Conservation (phyloP, 352 stramenopile genomes). For the Globisporangium takayamanum region DNA sequence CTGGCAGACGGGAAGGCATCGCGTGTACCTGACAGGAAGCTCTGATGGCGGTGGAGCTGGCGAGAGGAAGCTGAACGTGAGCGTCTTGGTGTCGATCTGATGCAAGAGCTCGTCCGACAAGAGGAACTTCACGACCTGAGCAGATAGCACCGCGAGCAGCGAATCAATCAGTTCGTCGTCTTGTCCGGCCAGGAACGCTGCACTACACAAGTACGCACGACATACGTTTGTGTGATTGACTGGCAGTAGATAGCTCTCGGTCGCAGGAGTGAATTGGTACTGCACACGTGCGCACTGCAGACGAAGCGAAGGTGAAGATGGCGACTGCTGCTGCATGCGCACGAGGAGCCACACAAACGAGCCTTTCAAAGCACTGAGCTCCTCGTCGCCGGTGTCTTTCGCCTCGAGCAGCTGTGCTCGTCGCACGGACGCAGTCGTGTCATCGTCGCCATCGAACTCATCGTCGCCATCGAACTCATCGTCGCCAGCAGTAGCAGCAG, state of each 20-base stretch:
- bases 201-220: neutral
- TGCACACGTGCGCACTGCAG: conserved; percentile 24
- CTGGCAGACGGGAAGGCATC: too few relatives aligned
- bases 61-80: conserved; percentile 43
- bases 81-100: conserved; percentile 26
- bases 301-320: neutral
- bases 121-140: conserved; percentile 39
- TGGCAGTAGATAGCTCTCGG: conserved; percentile 46
- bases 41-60: neutral
- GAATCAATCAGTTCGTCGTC: too few relatives aligned
- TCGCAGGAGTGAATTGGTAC: conserved; percentile 43
- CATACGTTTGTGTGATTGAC: conserved; percentile 51
- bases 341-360: conserved; percentile 45
- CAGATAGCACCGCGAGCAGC: neutral
- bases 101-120: conserved; percentile 49
- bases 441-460: neutral
- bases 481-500: too few relatives aligned
- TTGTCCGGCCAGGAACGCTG: neutral
- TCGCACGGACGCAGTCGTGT: neutral
- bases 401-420: neutral
- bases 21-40: neutral
- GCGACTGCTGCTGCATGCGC: conserved; percentile 24
- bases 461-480: too few relatives aligned
- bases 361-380: conserved; percentile 21
- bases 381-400: conserved; percentile 4